Base-by-base conservation (phyloP, 2,329 filamentous ascomycete genomes). In the Stemphylium beticola region DNA sequence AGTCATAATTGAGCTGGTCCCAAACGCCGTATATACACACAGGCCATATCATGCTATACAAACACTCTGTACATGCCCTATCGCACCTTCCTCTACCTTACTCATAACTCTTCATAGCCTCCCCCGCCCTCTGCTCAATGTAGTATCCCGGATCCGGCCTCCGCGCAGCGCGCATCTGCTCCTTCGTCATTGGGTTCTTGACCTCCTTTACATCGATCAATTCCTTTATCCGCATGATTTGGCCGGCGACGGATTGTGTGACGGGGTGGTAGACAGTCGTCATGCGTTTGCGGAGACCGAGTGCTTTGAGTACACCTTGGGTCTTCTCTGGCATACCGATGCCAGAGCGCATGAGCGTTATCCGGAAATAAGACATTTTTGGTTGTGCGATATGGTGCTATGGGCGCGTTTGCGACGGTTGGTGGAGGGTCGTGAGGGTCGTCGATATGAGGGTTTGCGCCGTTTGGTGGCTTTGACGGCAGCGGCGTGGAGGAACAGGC, bases 211-310 rank as follows among this genome's bases (percentile, higher is more conserved):
- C 92, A 49, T 85, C 82, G 40, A 97, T 91, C 60, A 97, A 81
- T 79, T 97, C 93, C 81, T 97, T 97, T 67, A 97, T 92, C 77
- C 89, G 89, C 82, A 97, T 89, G 71, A 97, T 91, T 81, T 96
- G 92, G 73, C 93, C 93, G 9, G 93, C 93, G 58, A 91, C 87
- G 64, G 92, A 87, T 37, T 87, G 86, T 58, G 85, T 85, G 58
- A 96, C 92, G 33, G 91, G 90, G 77, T 96, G 89, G 82, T 96
- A 96, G 69, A 96, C 93, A 49, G 90, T 93, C 71, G 87, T 87
- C 83, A 88, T 87, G 69, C 93, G 90, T 75, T 90, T 91, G 68
- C 88, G 90, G 61, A 97, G 85, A 52, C 93, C 93, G 56, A 97
- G 89, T 15, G 93, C 90, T 58, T 87, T 84, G 52, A 97, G 89